These are phyloP conservation scores for Ascochyta fabae DNA, from an alignment of 2,329 filamentous ascomycete genomes.

Conservation along the genomic window DNA sequence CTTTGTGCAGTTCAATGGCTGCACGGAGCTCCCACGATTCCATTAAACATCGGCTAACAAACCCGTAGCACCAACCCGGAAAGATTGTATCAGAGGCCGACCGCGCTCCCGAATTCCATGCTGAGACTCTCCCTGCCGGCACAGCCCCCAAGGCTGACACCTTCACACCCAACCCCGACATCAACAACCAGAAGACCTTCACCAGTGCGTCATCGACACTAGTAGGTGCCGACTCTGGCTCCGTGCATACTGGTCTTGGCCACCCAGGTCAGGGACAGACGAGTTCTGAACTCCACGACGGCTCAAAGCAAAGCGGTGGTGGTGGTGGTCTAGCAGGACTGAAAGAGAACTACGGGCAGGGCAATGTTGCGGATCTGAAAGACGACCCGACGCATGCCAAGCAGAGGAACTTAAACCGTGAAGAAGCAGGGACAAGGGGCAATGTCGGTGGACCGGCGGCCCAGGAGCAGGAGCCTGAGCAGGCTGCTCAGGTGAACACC, in stretches of 20 bases:
- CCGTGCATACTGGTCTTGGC: slow-evolving; percentile 62
- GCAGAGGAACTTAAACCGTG: slow-evolving; percentile 50
- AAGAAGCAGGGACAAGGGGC: slow-evolving; percentile 43
- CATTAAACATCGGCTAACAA: background rate
- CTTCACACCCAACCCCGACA: slow-evolving; percentile 55
- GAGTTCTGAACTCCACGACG: slow-evolving; percentile 57
- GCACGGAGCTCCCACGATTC: background rate
- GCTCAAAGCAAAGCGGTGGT: slow-evolving; percentile 42
- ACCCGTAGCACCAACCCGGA: slow-evolving; percentile 67
- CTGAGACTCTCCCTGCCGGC: slow-evolving; percentile 66
- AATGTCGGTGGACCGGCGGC: slow-evolving; percentile 39
- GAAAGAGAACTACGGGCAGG: slow-evolving; percentile 30
- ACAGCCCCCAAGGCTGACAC: slow-evolving; percentile 62
- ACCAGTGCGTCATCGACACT: slow-evolving; percentile 56
- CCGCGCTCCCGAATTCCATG: slow-evolving; percentile 64
- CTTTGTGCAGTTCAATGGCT: background rate
- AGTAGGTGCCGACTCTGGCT: slow-evolving; percentile 59
- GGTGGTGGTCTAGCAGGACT: slow-evolving; percentile 56
- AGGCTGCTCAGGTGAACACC: background rate
- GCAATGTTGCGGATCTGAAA: slow-evolving; percentile 30
- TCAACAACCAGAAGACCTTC: slow-evolving; percentile 51
- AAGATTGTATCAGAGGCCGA: slow-evolving; percentile 63
- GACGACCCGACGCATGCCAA: slow-evolving; percentile 43
- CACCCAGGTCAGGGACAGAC: slow-evolving; percentile 60
- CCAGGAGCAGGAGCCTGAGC: slow-evolving; percentile 45